Conservation (phyloP, 2,329 filamentous ascomycete species). For the Exophiala bonariae region DNA sequence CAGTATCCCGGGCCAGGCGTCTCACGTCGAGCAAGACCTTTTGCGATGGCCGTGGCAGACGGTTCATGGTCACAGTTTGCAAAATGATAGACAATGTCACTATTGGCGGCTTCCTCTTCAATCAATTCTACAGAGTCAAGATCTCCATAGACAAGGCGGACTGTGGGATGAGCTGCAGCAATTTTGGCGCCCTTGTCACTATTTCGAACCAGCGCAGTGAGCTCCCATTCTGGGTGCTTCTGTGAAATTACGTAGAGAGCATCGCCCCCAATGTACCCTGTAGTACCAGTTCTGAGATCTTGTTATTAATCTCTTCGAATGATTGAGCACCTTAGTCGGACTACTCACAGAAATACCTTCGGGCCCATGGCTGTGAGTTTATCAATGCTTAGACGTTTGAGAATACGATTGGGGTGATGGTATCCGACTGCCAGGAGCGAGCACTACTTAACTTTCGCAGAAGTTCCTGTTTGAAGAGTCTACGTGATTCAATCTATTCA, state of each 20-base stretch:
- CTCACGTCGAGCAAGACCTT: constrained; percentile 33
- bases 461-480: too few relatives aligned
- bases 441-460: too few relatives aligned
- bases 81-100: constrained; percentile 45
- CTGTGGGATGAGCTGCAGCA: constrained; percentile 39
- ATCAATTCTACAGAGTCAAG: constrained; percentile 41
- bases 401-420: too few relatives aligned
- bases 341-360: constrained; percentile 18
- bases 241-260: constrained; percentile 47
- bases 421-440: too few relatives aligned
- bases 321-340: too few relatives aligned
- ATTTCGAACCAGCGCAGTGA: constrained; percentile 45
- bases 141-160: constrained; percentile 44
- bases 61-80: constrained; percentile 44
- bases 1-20: constrained; percentile 37
- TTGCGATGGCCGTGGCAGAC: constrained; percentile 42
- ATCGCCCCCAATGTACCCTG: constrained; percentile 57
- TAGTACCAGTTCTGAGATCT: constrained; percentile 42
- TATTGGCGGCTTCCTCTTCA: constrained; percentile 45
- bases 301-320: too few relatives aligned
- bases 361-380: constrained; percentile 11
- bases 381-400: too few relatives aligned
- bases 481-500: too few relatives aligned
- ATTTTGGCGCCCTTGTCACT: constrained; percentile 43
- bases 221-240: constrained; percentile 49